These are phyloP conservation scores for Stephania yunnanensis DNA, from an alignment of 164 flowering plant species.

Conservation along the genomic window DNA sequence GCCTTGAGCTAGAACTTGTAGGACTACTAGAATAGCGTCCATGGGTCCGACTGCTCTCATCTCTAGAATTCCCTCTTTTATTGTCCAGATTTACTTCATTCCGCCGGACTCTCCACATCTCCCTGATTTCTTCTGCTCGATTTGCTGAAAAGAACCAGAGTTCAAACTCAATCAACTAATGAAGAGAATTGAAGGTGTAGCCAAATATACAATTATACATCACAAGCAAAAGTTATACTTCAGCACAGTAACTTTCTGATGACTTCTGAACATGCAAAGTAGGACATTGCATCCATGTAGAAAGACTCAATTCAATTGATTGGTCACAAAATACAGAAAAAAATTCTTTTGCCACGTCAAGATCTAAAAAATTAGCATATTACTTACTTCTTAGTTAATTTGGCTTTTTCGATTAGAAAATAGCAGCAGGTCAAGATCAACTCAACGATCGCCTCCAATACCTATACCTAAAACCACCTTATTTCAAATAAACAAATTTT, in stretches of 20 bases:
- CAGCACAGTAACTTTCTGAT: neutral
- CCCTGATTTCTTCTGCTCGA: constrained; percentile 75
- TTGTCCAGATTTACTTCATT: constrained; percentile 73
- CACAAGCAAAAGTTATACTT: neutral
- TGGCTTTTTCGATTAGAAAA: neutral
- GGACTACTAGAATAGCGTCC: constrained; percentile 16
- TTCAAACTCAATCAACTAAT: constrained; percentile 8
- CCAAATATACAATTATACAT: neutral
- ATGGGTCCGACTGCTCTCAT: constrained; percentile 20
- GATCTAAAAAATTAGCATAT: neutral
- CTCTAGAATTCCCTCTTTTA: constrained; percentile 34
- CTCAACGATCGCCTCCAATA: neutral
- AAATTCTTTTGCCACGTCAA: neutral
- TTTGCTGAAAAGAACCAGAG: constrained; percentile 49
- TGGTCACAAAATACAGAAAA: neutral
- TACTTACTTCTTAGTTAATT: neutral
- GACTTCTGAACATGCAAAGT: neutral
- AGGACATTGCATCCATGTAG: neutral
- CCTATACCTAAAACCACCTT: neutral
- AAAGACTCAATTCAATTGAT: neutral
- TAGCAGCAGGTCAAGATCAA: neutral
- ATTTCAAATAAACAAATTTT: neutral
- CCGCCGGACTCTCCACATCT: constrained; percentile 82
- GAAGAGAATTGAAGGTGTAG: neutral
- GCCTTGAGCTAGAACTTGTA: constrained; percentile 19